Conservation (phyloP, 495 filamentous ascomycete species). For the Penicillium mononematosum region DNA sequence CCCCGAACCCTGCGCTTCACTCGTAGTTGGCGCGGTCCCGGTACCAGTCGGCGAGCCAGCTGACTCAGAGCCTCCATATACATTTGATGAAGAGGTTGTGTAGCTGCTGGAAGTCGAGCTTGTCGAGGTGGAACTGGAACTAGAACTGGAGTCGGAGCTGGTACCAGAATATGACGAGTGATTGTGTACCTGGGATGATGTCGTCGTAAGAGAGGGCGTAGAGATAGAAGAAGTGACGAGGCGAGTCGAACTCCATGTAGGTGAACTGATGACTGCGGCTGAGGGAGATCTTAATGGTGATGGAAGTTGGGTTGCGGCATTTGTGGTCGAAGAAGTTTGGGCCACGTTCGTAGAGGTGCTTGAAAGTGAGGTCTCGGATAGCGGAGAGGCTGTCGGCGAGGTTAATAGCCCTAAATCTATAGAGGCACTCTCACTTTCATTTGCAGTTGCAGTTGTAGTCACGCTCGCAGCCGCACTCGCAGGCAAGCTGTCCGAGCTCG, state of each 20-base stretch:
- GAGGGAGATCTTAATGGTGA: conserved; percentile 13
- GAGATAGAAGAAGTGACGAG: conserved; percentile 14
- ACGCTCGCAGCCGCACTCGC: not conserved
- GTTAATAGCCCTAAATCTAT: not conserved
- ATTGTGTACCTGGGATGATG: not conserved
- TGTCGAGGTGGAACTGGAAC: not conserved
- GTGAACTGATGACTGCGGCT: conserved; percentile 10
- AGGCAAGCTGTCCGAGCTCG: conserved; percentile 4
- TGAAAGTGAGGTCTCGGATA: not conserved
- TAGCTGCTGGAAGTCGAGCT: not conserved
- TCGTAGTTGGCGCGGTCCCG: conserved; percentile 22
- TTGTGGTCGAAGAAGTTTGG: conserved; percentile 4
- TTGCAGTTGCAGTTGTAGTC: not conserved
- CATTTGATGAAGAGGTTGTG: conserved; percentile 11
- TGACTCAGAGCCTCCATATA: conserved; percentile 6
- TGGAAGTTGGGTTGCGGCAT: conserved; percentile 6
- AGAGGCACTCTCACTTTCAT: not conserved
- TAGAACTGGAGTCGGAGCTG: not conserved
- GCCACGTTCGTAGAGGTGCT: not conserved
- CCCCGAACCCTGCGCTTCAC: conserved; percentile 17
- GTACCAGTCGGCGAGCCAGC: conserved; percentile 15
- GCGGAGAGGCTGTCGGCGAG: conserved; percentile 1
- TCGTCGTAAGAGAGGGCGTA: conserved; percentile 8
- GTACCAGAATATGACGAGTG: conserved; percentile 8
- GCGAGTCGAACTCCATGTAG: conserved; percentile 16